Percentiles rank a stretch among this genome's conserved stretches.
Evolutionary conservation across 345 rosid genomes (phyloP).

Genomic region (Cardiospermum halicacabum): DNA sequence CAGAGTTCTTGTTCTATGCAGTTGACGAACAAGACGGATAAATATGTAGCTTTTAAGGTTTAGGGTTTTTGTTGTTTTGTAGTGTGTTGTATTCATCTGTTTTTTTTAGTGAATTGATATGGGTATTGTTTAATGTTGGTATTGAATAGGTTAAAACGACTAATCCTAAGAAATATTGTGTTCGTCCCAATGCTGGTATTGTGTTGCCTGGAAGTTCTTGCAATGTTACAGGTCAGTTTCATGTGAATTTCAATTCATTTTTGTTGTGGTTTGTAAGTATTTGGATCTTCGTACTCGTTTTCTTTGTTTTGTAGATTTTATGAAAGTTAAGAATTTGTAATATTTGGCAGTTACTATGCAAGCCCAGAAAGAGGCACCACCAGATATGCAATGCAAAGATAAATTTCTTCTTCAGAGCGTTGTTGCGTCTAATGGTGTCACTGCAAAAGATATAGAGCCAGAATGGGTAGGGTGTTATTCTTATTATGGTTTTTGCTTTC

Average conservation of each 20-base stretch:
- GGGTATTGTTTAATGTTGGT: not conserved
- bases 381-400: slow-evolving; percentile 85
- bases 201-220: slow-evolving; percentile 58
- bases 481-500: not conserved
- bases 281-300: not conserved
- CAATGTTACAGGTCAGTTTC: slow-evolving; percentile 52
- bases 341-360: slow-evolving; percentile 75
- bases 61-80: not conserved
- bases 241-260: not conserved
- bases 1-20: slow-evolving; percentile 77
- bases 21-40: slow-evolving; percentile 62
- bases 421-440: slow-evolving; percentile 53
- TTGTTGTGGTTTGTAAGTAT: not conserved
- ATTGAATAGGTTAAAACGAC: slow-evolving; percentile 74
- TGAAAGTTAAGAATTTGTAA: too few relatives aligned
- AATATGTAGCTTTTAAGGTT: slow-evolving; percentile 77
- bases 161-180: slow-evolving; percentile 76
- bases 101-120: slow-evolving; percentile 7
- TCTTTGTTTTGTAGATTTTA: too few relatives aligned
- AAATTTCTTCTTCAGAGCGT: slow-evolving; percentile 83
- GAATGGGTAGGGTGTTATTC: slow-evolving; percentile 53
- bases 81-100: not conserved
- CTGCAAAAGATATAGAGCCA: slow-evolving; percentile 46
- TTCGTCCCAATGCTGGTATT: slow-evolving; percentile 78
- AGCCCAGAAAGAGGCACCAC: slow-evolving; percentile 77